Evolutionary conservation across 1,139 yeast species (phyloP).

Genomic region (Diutina siamensis): DNA sequence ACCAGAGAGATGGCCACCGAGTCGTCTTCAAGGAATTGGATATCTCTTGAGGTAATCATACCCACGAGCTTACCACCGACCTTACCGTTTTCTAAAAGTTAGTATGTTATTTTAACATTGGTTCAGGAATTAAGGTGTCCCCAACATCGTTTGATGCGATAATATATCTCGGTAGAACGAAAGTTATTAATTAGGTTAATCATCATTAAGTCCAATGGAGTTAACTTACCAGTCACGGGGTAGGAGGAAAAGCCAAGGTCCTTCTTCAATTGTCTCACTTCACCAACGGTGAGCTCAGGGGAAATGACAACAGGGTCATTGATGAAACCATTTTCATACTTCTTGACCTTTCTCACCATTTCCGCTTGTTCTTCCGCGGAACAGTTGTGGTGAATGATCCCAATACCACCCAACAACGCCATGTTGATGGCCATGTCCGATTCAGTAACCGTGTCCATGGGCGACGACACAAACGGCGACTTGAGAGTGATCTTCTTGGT

Average conservation of each 20-base stretch:
- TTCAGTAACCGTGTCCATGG: slow-evolving; percentile 99
- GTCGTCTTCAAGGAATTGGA: slow-evolving; percentile 82
- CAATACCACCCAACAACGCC: slow-evolving; percentile 98
- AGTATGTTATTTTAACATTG: slow-evolving; percentile 20
- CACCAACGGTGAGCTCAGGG: slow-evolving; percentile 68
- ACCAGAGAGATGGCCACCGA: slow-evolving; percentile 53
- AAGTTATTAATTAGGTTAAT: slow-evolving; percentile 62
- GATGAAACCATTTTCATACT: slow-evolving; percentile 94
- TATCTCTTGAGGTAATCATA: slow-evolving; percentile 93
- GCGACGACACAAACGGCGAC: slow-evolving; percentile 94
- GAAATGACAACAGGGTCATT: slow-evolving; percentile 83
- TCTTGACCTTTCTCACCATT: slow-evolving; percentile 95
- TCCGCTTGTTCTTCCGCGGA: slow-evolving; percentile 95
- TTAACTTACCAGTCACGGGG: slow-evolving; percentile 97
- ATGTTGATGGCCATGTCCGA: slow-evolving; percentile 94
- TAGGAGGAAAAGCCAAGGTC: slow-evolving; percentile 88
- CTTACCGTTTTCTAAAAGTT: slow-evolving; percentile 62
- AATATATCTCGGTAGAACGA: slow-evolving; percentile 96
- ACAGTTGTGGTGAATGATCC: slow-evolving; percentile 97
- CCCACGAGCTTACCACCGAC: slow-evolving; percentile 87
- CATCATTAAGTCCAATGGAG: slow-evolving; percentile 37
- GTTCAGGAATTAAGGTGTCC: slow-evolving; percentile 44
- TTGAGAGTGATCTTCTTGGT: slow-evolving; percentile 86
- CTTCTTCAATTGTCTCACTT: slow-evolving; percentile 62
- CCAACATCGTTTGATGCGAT: slow-evolving; percentile 89